Evolutionary conservation across 163 green algal genomes (phyloP).

Genomic region (Chloromonas sp.): DNA sequence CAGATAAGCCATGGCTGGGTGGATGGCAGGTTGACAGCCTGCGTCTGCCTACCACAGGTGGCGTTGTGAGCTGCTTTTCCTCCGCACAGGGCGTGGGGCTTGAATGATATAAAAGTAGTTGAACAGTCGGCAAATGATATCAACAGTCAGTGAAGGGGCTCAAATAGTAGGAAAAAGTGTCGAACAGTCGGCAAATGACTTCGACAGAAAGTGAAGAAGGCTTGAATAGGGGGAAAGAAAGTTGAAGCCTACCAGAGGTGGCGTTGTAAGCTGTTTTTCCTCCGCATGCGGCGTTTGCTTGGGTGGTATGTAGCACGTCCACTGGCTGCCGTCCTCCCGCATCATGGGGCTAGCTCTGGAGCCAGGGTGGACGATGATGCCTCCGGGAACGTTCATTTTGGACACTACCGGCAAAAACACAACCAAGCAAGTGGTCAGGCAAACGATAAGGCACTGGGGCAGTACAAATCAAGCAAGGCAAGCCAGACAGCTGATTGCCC

Average conservation of each 20-base stretch:
- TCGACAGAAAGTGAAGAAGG: no score
- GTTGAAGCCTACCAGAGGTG: background rate
- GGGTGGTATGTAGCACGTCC: conserved; percentile 12
- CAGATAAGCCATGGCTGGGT: no score
- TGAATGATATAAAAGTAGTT: background rate
- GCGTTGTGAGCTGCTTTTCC: background rate
- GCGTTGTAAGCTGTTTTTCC: background rate
- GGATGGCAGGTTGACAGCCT: no score
- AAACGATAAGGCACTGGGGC: no score
- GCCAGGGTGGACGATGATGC: background rate
- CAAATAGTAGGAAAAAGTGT: no score
- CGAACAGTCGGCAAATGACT: no score
- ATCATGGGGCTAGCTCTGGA: conserved; percentile 10
- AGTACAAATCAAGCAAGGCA: background rate
- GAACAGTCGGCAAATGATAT: no score
- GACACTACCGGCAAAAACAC: background rate
- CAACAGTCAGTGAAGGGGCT: no score
- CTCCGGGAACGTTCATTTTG: background rate
- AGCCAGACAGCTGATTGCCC: background rate
- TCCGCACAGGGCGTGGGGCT: background rate
- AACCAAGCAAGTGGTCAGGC: no score
- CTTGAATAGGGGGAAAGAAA: background rate
- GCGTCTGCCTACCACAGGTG: background rate
- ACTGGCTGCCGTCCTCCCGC: conserved; percentile 10
- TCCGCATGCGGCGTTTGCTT: background rate